A percentile compares a stretch with the other conserved stretches of the same genome.
These are phyloP conservation scores for Graphiopsis chlorocephala DNA, from an alignment of 2,329 filamentous ascomycete species.

Conservation along the genomic window DNA sequence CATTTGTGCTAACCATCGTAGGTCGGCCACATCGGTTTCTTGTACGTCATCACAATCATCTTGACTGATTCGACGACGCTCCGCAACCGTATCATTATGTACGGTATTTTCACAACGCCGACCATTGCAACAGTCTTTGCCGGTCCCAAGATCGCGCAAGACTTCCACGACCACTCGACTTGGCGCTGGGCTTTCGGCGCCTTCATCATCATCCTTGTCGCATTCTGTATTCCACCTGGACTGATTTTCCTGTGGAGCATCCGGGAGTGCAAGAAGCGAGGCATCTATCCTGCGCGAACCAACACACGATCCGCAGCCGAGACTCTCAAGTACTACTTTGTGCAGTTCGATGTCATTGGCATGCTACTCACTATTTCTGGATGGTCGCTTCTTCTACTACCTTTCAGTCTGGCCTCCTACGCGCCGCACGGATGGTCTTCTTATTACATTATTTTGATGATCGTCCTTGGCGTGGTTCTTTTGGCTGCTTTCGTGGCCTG, in stretches of 20 bases:
- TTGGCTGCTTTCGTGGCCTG: slow-evolving; percentile 51
- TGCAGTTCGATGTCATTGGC: slow-evolving; percentile 33
- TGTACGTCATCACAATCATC: slow-evolving; percentile 32
- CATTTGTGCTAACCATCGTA: not conserved
- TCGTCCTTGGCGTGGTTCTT: slow-evolving; percentile 32
- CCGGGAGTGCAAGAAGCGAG: slow-evolving; percentile 30
- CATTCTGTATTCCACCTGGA: slow-evolving; percentile 28
- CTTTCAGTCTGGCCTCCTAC: slow-evolving; percentile 56
- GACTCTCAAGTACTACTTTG: slow-evolving; percentile 40
- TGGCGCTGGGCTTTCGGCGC: slow-evolving; percentile 35
- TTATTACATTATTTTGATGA: slow-evolving; percentile 40
- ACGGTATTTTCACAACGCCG: slow-evolving; percentile 31
- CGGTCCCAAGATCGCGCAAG: slow-evolving; percentile 27
- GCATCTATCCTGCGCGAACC: slow-evolving; percentile 27
- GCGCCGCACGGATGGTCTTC: slow-evolving; percentile 37
- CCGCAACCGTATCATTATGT: slow-evolving; percentile 31
- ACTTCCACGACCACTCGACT: slow-evolving; percentile 22
- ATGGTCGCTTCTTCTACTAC: slow-evolving; percentile 64
- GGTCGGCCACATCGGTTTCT: slow-evolving; percentile 31
- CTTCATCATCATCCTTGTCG: slow-evolving; percentile 32
- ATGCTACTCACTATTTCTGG: slow-evolving; percentile 42
- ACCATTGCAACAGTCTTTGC: slow-evolving; percentile 35
- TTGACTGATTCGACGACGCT: slow-evolving; percentile 34
- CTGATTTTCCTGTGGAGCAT: slow-evolving; percentile 35
- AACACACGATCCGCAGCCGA: slow-evolving; percentile 33